Percentiles rank a stretch among this genome's conserved stretches.
Conservation (phyloP, 1,284 basidiomycete genomes). For the Ceratobasidium sp. region DNA sequence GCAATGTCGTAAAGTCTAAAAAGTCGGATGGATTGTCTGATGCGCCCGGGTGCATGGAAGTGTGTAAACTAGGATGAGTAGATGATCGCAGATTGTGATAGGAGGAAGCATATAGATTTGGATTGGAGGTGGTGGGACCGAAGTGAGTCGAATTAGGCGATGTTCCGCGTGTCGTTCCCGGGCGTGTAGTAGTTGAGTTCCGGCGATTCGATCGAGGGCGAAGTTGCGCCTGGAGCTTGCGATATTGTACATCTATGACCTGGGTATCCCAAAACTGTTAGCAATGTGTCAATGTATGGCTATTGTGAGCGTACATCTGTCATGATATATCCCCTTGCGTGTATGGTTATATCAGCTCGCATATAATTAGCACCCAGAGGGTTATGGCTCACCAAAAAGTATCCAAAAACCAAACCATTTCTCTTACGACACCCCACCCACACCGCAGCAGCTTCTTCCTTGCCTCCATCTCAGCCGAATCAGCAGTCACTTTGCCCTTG, state of each 20-base stretch:
- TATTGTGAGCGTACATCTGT: conserved; percentile 64
- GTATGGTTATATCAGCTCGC: not conserved
- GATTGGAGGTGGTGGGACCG: conserved; percentile 3
- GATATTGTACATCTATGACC: conserved; percentile 84
- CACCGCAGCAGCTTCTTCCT: conserved; percentile 74
- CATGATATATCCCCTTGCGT: conserved; percentile 77
- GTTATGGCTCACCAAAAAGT: conserved; percentile 61
- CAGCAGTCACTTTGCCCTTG: conserved; percentile 54
- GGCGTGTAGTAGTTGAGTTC: conserved; percentile 44
- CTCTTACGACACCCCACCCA: conserved; percentile 85
- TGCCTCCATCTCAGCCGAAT: conserved; percentile 49
- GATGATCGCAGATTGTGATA: not conserved
- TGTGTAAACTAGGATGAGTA: conserved; percentile 7
- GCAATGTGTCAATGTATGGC: not conserved
- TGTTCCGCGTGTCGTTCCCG: conserved; percentile 42
- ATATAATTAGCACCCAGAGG: not conserved
- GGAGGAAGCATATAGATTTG: conserved; percentile 26
- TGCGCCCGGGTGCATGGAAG: not conserved
- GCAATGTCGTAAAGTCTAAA: conserved; percentile 86
- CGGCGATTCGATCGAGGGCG: conserved; percentile 51
- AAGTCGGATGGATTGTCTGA: conserved; percentile 46
- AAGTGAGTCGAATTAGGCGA: conserved; percentile 38
- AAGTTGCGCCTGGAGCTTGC: conserved; percentile 70
- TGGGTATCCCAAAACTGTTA: not conserved
- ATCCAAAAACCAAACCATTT: conserved; percentile 93